Evolutionary conservation across 495 filamentous ascomycete genomes (phyloP).

Genomic region (Hypomontagnella submonticulosa): DNA sequence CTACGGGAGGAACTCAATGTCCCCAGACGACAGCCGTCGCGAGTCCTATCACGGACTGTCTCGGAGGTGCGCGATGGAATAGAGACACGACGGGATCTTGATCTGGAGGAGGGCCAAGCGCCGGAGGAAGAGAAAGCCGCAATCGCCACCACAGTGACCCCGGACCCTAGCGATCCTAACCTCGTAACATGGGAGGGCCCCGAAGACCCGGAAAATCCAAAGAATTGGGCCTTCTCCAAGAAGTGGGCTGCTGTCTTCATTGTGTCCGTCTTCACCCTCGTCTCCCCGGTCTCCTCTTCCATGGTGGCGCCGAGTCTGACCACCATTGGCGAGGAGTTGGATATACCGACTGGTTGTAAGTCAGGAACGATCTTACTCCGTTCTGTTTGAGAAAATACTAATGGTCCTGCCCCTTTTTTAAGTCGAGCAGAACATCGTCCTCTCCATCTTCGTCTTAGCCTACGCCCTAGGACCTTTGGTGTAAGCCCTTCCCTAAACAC

Average conservation of each 20-base stretch:
- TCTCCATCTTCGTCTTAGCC: slow-evolving; percentile 81
- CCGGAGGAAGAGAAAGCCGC: slow-evolving; percentile 33
- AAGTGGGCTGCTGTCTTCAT: slow-evolving; percentile 75
- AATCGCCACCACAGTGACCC: slow-evolving; percentile 12
- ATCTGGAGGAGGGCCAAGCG: slow-evolving; percentile 35
- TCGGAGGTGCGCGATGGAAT: slow-evolving; percentile 50
- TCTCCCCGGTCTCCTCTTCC: slow-evolving; percentile 72
- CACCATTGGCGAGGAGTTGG: slow-evolving; percentile 67
- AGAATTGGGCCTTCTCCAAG: slow-evolving; percentile 63
- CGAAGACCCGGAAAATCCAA: slow-evolving; percentile 69
- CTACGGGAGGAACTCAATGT: slow-evolving; percentile 1
- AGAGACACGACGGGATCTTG: slow-evolving; percentile 42
- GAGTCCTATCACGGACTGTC: slow-evolving; percentile 33
- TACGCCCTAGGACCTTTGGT: slow-evolving; percentile 62
- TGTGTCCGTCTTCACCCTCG: slow-evolving; percentile 71
- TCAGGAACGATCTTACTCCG: background rate
- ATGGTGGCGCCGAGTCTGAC: slow-evolving; percentile 78
- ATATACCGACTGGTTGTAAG: slow-evolving; percentile 61
- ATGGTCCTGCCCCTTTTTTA: slow-evolving; percentile 12
- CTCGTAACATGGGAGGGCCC: slow-evolving; percentile 57
- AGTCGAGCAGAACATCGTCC: slow-evolving; percentile 67
- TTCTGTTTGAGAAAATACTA: background rate
- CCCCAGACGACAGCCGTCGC: background rate
- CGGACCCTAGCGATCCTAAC: slow-evolving; percentile 42
- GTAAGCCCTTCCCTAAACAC: slow-evolving; percentile 43